Evolutionary conservation across 805 yeast genomes (phyloP).

Genomic region (Metschnikowia rubicola): DNA sequence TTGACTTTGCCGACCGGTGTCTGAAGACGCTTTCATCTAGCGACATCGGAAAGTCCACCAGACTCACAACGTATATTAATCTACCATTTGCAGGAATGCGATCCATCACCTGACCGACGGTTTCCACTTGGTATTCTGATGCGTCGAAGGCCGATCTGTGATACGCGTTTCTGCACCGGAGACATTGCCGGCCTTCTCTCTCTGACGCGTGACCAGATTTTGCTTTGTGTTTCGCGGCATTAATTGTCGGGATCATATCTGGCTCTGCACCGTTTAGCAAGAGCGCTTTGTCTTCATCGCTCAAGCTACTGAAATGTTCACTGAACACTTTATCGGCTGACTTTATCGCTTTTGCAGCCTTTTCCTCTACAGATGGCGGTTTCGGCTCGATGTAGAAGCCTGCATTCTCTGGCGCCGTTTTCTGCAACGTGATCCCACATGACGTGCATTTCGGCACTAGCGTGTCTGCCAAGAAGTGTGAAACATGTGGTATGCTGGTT

Average conservation of each 20-base stretch:
- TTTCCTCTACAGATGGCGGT: not conserved
- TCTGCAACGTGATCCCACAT: slow-evolving; percentile 57
- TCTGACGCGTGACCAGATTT: not conserved
- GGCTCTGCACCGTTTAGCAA: slow-evolving; percentile 20
- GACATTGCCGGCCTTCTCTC: slow-evolving; percentile 36
- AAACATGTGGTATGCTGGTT: slow-evolving; percentile 8
- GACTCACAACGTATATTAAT: slow-evolving; percentile 60
- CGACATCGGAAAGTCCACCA: slow-evolving; percentile 70
- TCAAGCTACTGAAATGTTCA: slow-evolving; percentile 16
- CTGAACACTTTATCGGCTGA: slow-evolving; percentile 26
- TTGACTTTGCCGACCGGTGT: slow-evolving; percentile 29
- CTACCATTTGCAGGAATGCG: slow-evolving; percentile 44
- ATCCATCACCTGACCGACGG: slow-evolving; percentile 19
- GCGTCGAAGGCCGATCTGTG: slow-evolving; percentile 39
- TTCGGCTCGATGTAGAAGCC: slow-evolving; percentile 41
- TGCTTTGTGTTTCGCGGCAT: not conserved
- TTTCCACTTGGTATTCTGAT: slow-evolving; percentile 26
- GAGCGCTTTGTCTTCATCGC: slow-evolving; percentile 26
- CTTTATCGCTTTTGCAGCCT: not conserved
- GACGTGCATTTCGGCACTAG: slow-evolving; percentile 41
- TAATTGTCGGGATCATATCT: not conserved
- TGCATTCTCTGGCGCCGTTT: slow-evolving; percentile 25
- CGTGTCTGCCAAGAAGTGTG: slow-evolving; percentile 13
- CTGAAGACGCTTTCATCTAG: slow-evolving; percentile 36
- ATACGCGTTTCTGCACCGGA: slow-evolving; percentile 53